These are phyloP conservation scores for Malus orientalis DNA, from an alignment of 306 rosid genomes.

Conservation along the genomic window DNA sequence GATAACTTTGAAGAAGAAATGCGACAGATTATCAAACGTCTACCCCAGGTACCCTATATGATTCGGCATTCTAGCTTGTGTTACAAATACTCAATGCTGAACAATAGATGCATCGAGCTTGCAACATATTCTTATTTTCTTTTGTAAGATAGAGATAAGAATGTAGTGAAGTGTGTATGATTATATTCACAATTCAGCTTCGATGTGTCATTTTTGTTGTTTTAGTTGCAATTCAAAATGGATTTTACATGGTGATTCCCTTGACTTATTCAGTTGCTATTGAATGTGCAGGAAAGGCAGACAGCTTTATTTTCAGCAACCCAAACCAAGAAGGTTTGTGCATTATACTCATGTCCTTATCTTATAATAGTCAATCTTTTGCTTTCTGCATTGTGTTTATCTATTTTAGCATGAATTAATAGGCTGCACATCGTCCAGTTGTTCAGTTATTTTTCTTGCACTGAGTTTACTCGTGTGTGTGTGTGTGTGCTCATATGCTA, in stretches of 20 bases:
- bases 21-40: conserved; percentile 70
- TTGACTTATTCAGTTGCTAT: conserved; percentile 19
- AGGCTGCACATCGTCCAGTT: background rate
- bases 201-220: background rate
- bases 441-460: background rate
- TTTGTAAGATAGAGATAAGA: background rate
- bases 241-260: background rate
- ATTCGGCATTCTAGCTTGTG: background rate
- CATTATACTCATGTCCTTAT: background rate
- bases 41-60: conserved; percentile 57
- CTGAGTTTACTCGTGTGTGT: background rate
- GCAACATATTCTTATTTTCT: background rate
- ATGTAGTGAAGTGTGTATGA: background rate
- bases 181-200: background rate
- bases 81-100: background rate
- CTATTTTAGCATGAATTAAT: background rate
- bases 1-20: conserved; percentile 93
- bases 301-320: conserved; percentile 94
- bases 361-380: background rate
- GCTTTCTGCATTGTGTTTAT: background rate
- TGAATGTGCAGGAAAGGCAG: conserved; percentile 69
- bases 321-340: conserved; percentile 83
- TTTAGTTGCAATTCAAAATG: background rate
- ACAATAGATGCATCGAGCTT: background rate
- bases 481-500: background rate